Evolutionary conservation across 257 asterid species (phyloP), one percentile per base, ranked within the genome.

Genomic region (Solanum bulbocastanum): DNA sequence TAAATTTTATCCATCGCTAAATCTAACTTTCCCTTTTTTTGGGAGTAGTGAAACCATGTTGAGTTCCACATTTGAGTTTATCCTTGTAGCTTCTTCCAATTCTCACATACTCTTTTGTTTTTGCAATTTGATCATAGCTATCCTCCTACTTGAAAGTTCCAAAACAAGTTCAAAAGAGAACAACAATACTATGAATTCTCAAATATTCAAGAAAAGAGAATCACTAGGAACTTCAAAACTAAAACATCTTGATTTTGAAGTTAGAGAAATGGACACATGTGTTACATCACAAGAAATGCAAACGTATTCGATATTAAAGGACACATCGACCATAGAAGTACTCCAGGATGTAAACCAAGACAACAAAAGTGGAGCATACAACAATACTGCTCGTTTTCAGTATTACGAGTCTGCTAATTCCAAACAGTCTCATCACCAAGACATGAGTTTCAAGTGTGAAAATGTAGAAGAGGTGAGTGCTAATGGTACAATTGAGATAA

Each of bases 91-190:
- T 52, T 88, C 94, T 83, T 93, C 95, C 30, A 91, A 93, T 83
- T 91, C 97, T 85, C 93, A 88, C 22, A 88, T 91, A 40, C 91
- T 91, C 33, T 94, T 95, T 87, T 93, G 94, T 83, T 90, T 92
- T 39, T 94, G 93, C 90, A 94, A 95, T 90, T 87, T 94, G 74
- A 91, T 96, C 89, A 93, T 93, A 15, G 93, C 88, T 58, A 42
- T 94, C 83, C 88, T 95, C 22, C 90, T 96, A 40, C 86, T 93
- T 39, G 91, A 89, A 18, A 87, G 90, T 88, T 89, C 89, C 56
- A 92, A 88, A 52, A 46, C 91, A 62, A 78, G 22, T 44, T 83
- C 91, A 33, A 74, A 78, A 86, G 44, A 88, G 12, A 46, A 86
- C 66, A 78, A 35, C 49, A 79, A n/a, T 30, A 73, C 39, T 60